Evolutionary conservation across 345 rosid species (phyloP).

Genomic region (Populus pruinosa): DNA sequence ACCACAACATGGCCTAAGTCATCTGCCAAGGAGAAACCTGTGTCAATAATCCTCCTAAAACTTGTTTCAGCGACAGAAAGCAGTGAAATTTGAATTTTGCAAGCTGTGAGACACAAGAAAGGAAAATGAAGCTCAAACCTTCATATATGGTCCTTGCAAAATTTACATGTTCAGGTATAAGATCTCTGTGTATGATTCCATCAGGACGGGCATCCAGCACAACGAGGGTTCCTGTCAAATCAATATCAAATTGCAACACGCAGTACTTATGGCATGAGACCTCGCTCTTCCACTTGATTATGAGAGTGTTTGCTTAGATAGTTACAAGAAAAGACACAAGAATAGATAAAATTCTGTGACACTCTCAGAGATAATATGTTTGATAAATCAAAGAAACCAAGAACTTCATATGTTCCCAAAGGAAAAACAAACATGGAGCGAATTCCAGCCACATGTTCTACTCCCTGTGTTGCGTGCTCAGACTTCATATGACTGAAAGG

Average conservation of each 20-base stretch:
- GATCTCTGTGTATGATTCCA: constrained; percentile 78
- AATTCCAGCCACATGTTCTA: background rate
- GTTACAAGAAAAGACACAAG: background rate
- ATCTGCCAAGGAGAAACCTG: no score
- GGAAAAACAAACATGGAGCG: background rate
- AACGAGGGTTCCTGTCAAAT: constrained; percentile 60
- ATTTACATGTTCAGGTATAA: constrained; percentile 69
- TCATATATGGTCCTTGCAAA: constrained; percentile 77
- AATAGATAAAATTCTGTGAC: background rate
- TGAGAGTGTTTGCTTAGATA: no score
- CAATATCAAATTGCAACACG: constrained; percentile 5
- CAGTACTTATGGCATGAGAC: background rate
- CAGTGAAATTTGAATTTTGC: background rate
- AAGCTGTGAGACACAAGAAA: background rate
- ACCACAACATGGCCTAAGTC: no score
- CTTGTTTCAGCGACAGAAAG: no score
- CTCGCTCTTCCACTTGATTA: background rate
- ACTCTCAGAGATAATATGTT: background rate
- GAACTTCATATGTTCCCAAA: background rate
- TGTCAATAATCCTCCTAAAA: no score
- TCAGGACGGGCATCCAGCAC: constrained; percentile 82
- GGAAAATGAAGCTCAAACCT: constrained; percentile 44
- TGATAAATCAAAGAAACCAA: background rate
- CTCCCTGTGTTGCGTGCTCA: background rate
- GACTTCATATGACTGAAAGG: background rate